These are phyloP conservation scores for Cryphonectria carpinicola DNA, from an alignment of 2,329 filamentous ascomycete species.

Conservation along the genomic window DNA sequence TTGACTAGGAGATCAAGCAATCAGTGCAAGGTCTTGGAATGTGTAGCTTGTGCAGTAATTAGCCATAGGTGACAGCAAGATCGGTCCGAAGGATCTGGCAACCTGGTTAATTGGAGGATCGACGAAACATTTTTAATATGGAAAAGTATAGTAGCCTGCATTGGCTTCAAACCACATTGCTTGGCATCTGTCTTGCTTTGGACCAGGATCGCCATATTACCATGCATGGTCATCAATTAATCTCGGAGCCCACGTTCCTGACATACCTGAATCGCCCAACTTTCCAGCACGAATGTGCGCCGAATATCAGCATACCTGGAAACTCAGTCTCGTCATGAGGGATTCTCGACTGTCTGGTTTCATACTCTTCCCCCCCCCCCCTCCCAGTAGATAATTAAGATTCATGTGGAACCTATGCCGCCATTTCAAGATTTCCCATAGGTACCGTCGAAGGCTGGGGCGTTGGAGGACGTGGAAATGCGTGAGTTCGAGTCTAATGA, in stretches of 20 bases:
- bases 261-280: slow-evolving; percentile 31
- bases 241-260: slow-evolving; percentile 39
- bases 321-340: too few relatives aligned
- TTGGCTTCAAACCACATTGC: slow-evolving; percentile 32
- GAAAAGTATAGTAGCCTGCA: slow-evolving; percentile 18
- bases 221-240: slow-evolving; percentile 23
- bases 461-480: background rate
- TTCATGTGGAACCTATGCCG: background rate
- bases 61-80: background rate
- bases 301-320: background rate
- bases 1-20: background rate
- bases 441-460: too few relatives aligned
- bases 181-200: slow-evolving; percentile 32
- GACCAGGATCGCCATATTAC: slow-evolving; percentile 24
- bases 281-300: background rate
- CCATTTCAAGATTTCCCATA: background rate
- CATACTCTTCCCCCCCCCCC: background rate
- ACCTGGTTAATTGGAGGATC: slow-evolving; percentile 5
- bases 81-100: slow-evolving; percentile 9
- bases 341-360: background rate
- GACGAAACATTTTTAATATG: slow-evolving; percentile 18
- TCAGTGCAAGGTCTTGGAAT: background rate
- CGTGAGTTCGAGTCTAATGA: background rate
- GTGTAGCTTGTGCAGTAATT: background rate
- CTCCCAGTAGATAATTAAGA: background rate